phyloP scores from a whole-genome alignment of 2,329 filamentous ascomycete species.

The Rhinocladiella mackenziei region DNA sequence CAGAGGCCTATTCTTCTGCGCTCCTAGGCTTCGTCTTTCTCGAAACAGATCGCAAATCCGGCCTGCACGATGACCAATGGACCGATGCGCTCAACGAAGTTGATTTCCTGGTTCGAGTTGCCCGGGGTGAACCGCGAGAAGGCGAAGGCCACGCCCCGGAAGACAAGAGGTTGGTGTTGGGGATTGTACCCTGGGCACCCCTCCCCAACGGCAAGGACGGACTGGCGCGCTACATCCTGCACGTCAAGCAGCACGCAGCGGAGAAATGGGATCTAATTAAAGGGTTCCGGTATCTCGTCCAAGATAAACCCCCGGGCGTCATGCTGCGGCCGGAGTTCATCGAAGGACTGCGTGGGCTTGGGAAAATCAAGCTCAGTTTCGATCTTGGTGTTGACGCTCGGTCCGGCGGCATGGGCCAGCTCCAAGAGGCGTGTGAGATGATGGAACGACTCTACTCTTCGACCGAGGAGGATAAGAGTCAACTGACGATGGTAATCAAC shows the following conservation, averaged over 20 bases:
- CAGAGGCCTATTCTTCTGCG: constrained; percentile 33
- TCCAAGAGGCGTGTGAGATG: constrained; percentile 68
- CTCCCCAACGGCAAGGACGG: constrained; percentile 60
- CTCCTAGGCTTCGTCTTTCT: constrained; percentile 74
- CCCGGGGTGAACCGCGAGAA: constrained; percentile 54
- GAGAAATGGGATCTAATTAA: constrained; percentile 60
- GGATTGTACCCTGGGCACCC: constrained; percentile 81
- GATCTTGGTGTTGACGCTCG: constrained; percentile 82
- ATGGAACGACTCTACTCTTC: constrained; percentile 65
- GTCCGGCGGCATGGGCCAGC: constrained; percentile 68
- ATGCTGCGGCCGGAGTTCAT: constrained; percentile 64
- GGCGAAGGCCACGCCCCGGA: constrained; percentile 56
- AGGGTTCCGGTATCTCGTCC: constrained; percentile 78
- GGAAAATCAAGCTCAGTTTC: constrained; percentile 63
- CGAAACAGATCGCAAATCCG: constrained; percentile 72
- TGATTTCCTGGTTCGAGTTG: constrained; percentile 62
- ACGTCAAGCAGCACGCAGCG: constrained; percentile 55
- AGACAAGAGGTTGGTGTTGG: constrained; percentile 58
- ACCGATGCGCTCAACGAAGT: constrained; percentile 67
- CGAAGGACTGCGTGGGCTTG: constrained; percentile 62
- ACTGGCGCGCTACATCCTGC: constrained; percentile 62
- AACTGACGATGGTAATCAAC: constrained; percentile 68
- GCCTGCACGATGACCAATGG: constrained; percentile 57
- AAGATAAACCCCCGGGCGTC: constrained; percentile 66
- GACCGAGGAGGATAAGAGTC: constrained; percentile 49